Base-by-base conservation (phyloP, 2,329 filamentous ascomycete species). In the Metarhizium rileyi region DNA sequence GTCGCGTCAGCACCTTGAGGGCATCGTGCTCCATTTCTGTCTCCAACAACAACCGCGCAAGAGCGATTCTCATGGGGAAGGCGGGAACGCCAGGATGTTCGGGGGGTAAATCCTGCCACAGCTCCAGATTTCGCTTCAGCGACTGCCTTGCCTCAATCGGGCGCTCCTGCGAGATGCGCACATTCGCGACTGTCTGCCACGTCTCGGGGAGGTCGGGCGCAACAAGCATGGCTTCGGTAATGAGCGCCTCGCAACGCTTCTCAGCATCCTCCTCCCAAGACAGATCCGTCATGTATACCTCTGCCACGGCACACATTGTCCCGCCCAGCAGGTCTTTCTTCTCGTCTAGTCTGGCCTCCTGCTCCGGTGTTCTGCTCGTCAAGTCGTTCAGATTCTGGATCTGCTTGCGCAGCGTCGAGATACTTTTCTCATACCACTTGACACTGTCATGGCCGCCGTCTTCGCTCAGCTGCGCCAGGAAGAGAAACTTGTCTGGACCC, bases 251-350 rank as follows among this genome's bases (percentile, higher is more conserved):
- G 72, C 94, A 98, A 57, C 84, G 80, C 56, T 79, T 73, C 71
- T 98, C 93, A 5, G 91, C 93, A 62, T 96, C 90, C 47, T 83
- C 81, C 68, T 96, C 90, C 88, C 80, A 93, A 60, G 87, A 93
- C 59, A 97, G 71, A 71, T 98, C 93, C 10, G 93, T 98, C 93
- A 98, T 98, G 74, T 96, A 98, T 46, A 98, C 89, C 71, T 98
- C 93, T 6, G 88, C 84, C 53, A 97, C 88, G 26, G 87, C 89
- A 68, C 94, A 98, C 33, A 98, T 77, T n/a, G 90, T 88, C 58
- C 89, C 89, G 2, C 90, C 88, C 33, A 97, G 75, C 68, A 93
- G 93, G 56, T 76, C 75, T 65, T 85, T 85, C 73, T 88, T 87
- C 66, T 79, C 87, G 26, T 83, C 77, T 38, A 82, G 60, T 23